Base-by-base conservation (phyloP, 2,329 filamentous ascomycete species). In the Monilinia aucupariae region DNA sequence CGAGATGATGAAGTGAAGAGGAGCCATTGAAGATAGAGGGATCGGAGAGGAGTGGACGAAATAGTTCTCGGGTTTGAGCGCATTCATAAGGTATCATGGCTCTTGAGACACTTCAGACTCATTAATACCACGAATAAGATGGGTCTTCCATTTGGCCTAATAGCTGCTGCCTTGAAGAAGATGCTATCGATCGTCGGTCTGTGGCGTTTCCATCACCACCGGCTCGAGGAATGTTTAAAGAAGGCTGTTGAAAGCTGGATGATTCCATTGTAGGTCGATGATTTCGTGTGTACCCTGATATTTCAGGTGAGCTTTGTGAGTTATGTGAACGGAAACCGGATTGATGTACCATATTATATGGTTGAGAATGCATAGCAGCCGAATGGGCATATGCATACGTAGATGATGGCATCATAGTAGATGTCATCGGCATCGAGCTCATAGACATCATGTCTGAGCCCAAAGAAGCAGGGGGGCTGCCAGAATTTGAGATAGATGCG, bases 291-390 rank as follows among this genome's bases (percentile, higher is more conserved):
- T 69, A 74, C 64, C 70, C 73, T 74, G 73, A 74, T 70, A 70
- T 71, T 64, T 72, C 73, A 70, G 70, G 71, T 74, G 71, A 74
- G 73, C 73, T 72, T 71, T 73, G 71, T 70, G 70, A 66, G 72
- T 72, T 73, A 68, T 73, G 73, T 62, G 52, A 39, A 74, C 67
- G 71, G 70, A 72, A 59, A 32, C 72, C 73, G 58, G 72, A 70
- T 71, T 66, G 67, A 70, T 72, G 71, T 73, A 73, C 73, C 71
- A 73, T 72, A 68, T 69, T 70, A 58, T 72, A 74, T 68, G 72
- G 69, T 65, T 74, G 72, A 69, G 70, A 66, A 59, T 70, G 67
- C 59, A 74, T 63, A 47, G 68, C 65, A 64, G 69, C 61, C 7
- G 68, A 65, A 39, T 74, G 71, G 63, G 70, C 43, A 64, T 72